Conservation (phyloP, 139 green algal genomes). For the Trebouxia sp. region DNA sequence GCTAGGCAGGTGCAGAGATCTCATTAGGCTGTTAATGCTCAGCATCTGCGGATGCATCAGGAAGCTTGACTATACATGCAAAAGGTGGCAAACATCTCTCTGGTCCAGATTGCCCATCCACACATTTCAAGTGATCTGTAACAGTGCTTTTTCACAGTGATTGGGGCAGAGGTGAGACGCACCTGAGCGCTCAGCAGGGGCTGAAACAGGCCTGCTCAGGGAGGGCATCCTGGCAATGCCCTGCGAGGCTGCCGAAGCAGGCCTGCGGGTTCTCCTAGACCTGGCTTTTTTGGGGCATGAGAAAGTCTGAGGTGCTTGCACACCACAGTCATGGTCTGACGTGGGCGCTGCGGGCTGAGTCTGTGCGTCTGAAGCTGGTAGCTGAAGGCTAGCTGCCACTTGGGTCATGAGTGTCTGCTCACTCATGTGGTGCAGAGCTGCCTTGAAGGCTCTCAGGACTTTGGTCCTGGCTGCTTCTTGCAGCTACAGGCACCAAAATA, state of each 20-base stretch:
- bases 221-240: neutral
- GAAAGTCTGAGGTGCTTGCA: neutral
- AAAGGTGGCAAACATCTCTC: too few relatives aligned
- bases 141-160: neutral
- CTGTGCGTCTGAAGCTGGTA: neutral
- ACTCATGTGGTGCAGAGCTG: conserved; percentile 7
- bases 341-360: neutral
- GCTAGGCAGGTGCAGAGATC: too few relatives aligned
- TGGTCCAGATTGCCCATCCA: too few relatives aligned
- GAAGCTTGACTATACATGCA: too few relatives aligned
- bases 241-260: neutral
- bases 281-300: conserved; percentile 8
- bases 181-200: conserved; percentile 8
- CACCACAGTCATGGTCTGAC: too few relatives aligned
- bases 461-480: neutral
- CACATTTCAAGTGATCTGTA: too few relatives aligned
- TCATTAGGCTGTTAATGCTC: too few relatives aligned
- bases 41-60: too few relatives aligned
- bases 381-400: neutral
- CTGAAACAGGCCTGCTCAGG: neutral
- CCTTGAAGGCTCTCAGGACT: neutral
- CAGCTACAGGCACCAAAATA: neutral
- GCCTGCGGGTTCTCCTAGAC: neutral
- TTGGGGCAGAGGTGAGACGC: neutral
- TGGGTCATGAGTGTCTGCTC: neutral